phyloP scores from a whole-genome alignment of 352 stramenopile genomes.

The Globisporangium alternatum region DNA sequence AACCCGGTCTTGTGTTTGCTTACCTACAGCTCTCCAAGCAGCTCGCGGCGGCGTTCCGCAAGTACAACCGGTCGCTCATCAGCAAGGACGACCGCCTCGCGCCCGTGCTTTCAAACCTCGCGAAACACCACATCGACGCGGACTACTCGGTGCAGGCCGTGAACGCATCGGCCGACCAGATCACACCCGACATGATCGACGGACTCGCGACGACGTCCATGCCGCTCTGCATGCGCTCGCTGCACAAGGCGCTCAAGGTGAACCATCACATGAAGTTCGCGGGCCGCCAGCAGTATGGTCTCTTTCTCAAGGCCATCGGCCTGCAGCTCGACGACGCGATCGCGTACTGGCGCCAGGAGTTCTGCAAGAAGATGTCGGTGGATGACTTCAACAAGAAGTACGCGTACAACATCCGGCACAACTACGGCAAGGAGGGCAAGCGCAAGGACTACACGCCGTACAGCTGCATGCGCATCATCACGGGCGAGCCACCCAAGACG shows the following conservation, averaged over 20 bases:
- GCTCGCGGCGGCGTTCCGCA: conserved; percentile 84
- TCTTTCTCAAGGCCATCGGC: conserved; percentile 98
- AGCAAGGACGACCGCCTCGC: conserved; percentile 91
- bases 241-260: conserved; percentile 92
- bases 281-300: conserved; percentile 96
- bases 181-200: conserved; percentile 93
- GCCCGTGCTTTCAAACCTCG: conserved; percentile 94
- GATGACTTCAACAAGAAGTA: conserved; percentile 99
- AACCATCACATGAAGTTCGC: conserved; percentile 98
- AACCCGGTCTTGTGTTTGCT: neutral
- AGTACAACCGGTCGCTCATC: conserved; percentile 88
- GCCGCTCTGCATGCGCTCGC: conserved; percentile 97
- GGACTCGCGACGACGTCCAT: conserved; percentile 88
- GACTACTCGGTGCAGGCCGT: conserved; percentile 67
- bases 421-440: conserved; percentile 99
- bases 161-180: conserved; percentile 35
- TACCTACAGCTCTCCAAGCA: conserved; percentile 83
- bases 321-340: conserved; percentile 96
- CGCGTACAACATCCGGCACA: conserved; percentile 98
- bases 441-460: conserved; percentile 96
- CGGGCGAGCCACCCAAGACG: conserved; percentile 88
- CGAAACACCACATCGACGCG: conserved; percentile 95
- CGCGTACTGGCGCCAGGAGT: conserved; percentile 93
- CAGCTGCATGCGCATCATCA: conserved; percentile 98
- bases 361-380: conserved; percentile 93